Conservation (phyloP, 257 asterid genomes). For the Scutellaria baicalensis region DNA sequence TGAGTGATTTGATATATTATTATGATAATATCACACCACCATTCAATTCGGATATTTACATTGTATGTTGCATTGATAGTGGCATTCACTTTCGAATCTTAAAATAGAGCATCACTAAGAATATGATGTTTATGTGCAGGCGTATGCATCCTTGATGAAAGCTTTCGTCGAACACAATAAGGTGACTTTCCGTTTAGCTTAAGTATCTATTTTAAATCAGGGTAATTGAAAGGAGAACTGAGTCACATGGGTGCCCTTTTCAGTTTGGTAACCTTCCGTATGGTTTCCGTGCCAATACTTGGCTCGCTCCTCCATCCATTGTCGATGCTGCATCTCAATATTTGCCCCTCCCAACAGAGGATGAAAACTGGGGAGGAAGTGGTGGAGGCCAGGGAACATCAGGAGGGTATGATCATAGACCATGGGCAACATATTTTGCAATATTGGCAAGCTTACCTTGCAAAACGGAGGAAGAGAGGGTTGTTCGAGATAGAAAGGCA, state of each 20-base stretch:
- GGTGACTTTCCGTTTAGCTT: conserved; percentile 43
- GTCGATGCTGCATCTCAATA: conserved; percentile 44
- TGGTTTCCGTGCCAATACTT: conserved; percentile 96
- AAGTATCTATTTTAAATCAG: conserved; percentile 5
- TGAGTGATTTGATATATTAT: conserved; percentile 36
- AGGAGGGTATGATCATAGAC: conserved; percentile 74
- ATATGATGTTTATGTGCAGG: conserved; percentile 52
- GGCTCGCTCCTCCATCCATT: conserved; percentile 84
- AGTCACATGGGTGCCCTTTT: conserved; percentile 22
- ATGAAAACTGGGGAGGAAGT: conserved; percentile 88
- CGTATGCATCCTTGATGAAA: conserved; percentile 81
- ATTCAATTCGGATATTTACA: not conserved
- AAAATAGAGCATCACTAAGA: not conserved
- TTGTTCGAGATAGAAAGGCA: conserved; percentile 89
- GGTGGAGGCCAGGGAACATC: conserved; percentile 92
- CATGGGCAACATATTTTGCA: conserved; percentile 91
- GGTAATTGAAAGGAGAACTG: conserved; percentile 23
- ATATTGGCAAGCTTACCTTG: conserved; percentile 78
- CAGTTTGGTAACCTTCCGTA: conserved; percentile 99
- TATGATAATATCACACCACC: not conserved
- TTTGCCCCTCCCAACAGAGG: conserved; percentile 70
- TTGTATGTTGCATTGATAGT: not conserved
- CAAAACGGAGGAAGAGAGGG: conserved; percentile 96
- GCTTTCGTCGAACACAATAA: conserved; percentile 86
- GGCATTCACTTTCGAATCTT: not conserved